These are phyloP conservation scores for Macrolepiota dolichaula DNA, from an alignment of 768 basidiomycete species.

Conservation along the genomic window DNA sequence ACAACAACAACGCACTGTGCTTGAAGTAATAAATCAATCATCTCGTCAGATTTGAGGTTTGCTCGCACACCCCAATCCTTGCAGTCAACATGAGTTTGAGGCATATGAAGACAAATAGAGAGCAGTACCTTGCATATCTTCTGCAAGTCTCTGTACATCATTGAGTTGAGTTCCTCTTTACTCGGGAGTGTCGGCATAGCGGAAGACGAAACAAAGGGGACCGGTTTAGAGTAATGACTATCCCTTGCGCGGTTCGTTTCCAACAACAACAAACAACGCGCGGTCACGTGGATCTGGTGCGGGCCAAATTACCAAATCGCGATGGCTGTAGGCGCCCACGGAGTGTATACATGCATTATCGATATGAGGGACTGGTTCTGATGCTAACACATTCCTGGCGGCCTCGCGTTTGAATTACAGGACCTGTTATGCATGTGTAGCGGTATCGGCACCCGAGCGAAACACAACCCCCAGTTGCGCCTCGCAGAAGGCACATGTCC, in stretches of 20 bases:
- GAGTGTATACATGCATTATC: too few species aligned
- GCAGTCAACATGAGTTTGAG: slow-evolving; percentile 15
- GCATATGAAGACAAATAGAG: not conserved
- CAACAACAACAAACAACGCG: slow-evolving; percentile 55
- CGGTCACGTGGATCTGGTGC: slow-evolving; percentile 27
- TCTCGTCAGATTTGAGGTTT: slow-evolving; percentile 75
- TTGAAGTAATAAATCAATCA: slow-evolving; percentile 72
- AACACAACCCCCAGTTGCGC: not conserved
- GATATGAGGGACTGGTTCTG: too few species aligned
- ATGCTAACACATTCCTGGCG: too few species aligned
- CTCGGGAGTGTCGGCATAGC: slow-evolving; percentile 40
- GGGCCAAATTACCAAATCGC: too few species aligned
- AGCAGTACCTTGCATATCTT: slow-evolving; percentile 65
- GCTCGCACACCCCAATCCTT: slow-evolving; percentile 81
- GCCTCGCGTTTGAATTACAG: too few species aligned
- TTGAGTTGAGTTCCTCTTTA: slow-evolving; percentile 38
- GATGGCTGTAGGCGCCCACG: too few species aligned
- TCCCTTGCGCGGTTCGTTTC: slow-evolving; percentile 39
- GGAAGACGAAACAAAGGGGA: slow-evolving; percentile 13
- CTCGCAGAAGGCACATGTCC: not conserved
- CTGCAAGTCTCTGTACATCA: slow-evolving; percentile 49
- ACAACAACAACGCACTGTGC: slow-evolving; percentile 36
- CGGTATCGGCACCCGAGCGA: too few species aligned
- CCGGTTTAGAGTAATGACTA: not conserved
- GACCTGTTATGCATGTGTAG: too few species aligned